Evolutionary conservation across 805 yeast genomes (phyloP).

Genomic region (Candida anglica): DNA sequence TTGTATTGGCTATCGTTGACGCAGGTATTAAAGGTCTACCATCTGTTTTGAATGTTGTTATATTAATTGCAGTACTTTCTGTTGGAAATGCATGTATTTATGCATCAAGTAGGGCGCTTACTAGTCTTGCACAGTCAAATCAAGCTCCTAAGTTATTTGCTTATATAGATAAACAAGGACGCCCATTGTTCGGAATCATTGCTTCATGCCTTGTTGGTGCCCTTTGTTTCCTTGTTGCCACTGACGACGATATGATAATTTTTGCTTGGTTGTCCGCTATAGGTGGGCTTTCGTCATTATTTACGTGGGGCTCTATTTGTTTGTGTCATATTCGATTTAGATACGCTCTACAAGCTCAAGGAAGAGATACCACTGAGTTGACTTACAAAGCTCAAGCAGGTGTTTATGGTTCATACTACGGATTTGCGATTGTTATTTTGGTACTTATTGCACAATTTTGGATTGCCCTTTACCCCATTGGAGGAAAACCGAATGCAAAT

Average conservation of each 20-base stretch:
- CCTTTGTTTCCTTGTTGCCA: slow-evolving; percentile 39
- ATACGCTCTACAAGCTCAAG: slow-evolving; percentile 28
- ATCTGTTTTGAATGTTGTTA: slow-evolving; percentile 39
- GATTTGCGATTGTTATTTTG: slow-evolving; percentile 30
- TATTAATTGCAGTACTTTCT: slow-evolving; percentile 37
- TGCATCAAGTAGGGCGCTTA: slow-evolving; percentile 39
- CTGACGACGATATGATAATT: slow-evolving; percentile 32
- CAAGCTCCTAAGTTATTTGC: slow-evolving; percentile 37
- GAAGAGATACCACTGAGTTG: slow-evolving; percentile 21
- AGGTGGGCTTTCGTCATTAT: slow-evolving; percentile 37
- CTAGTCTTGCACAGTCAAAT: slow-evolving; percentile 38
- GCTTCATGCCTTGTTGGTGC: slow-evolving; percentile 31
- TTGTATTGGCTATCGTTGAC: slow-evolving; percentile 36
- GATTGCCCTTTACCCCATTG: slow-evolving; percentile 40
- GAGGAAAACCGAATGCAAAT: slow-evolving; percentile 23
- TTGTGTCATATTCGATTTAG: slow-evolving; percentile 39
- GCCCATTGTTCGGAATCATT: slow-evolving; percentile 37
- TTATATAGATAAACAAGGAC: slow-evolving; percentile 36
- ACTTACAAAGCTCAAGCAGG: slow-evolving; percentile 38
- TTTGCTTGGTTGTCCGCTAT: slow-evolving; percentile 40
- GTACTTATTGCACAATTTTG: slow-evolving; percentile 41
- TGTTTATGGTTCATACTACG: slow-evolving; percentile 33
- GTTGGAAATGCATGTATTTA: slow-evolving; percentile 41
- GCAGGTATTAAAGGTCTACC: slow-evolving; percentile 36
- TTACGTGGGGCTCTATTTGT: slow-evolving; percentile 42